Evolutionary conservation across 371 early-diverging fungal genomes (phyloP).

Genomic region (Haplosporangium sp.): DNA sequence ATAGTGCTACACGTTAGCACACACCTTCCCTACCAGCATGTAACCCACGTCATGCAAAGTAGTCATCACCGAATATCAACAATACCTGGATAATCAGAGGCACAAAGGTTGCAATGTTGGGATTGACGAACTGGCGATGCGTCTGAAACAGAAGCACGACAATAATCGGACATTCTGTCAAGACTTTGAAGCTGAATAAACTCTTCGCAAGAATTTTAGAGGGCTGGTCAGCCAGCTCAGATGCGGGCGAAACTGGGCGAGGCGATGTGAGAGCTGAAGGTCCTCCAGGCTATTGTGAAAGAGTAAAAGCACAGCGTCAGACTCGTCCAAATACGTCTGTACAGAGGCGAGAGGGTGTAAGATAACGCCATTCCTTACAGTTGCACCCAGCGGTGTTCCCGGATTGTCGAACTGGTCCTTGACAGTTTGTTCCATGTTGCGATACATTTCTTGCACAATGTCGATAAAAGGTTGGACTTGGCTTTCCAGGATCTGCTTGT

Average conservation of each 20-base stretch:
- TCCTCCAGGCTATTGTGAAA: constrained; percentile 60
- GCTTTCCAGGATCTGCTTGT: constrained; percentile 83
- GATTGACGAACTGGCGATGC: constrained; percentile 79
- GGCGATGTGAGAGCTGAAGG: constrained; percentile 72
- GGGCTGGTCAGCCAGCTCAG: constrained; percentile 66
- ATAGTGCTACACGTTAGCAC: too few species aligned
- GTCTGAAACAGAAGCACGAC: constrained; percentile 95
- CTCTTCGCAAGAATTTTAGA: constrained; percentile 78
- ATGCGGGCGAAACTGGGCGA: constrained; percentile 82
- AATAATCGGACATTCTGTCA: constrained; percentile 97
- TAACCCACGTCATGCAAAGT: too few species aligned
- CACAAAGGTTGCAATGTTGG: constrained; percentile 86
- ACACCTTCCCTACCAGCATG: too few species aligned
- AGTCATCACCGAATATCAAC: not conserved
- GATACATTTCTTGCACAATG: constrained; percentile 91
- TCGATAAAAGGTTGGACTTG: constrained; percentile 92
- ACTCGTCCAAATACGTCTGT: not conserved
- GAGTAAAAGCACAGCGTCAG: constrained; percentile 5
- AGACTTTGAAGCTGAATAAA: constrained; percentile 92
- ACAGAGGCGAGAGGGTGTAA: not conserved
- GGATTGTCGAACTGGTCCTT: constrained; percentile 82
- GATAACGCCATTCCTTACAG: constrained; percentile 53
- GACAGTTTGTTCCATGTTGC: constrained; percentile 89
- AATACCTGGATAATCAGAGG: constrained; percentile 87
- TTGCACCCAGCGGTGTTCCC: constrained; percentile 65